These are phyloP conservation scores for Trichophyton schoenleinii DNA, from an alignment of 2,329 filamentous ascomycete genomes.

Conservation along the genomic window DNA sequence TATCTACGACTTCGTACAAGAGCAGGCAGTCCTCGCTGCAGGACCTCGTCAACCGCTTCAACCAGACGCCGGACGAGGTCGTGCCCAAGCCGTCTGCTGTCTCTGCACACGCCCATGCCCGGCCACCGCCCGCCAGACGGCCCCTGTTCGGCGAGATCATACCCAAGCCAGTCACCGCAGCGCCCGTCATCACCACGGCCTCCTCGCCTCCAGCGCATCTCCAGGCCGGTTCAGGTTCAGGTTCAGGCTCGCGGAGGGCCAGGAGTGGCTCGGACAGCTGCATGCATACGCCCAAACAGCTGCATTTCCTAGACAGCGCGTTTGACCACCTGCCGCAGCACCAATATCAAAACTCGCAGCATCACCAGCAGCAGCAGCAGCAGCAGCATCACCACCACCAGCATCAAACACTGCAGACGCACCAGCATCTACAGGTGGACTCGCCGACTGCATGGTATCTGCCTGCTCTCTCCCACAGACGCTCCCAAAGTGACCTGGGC, in stretches of 20 bases:
- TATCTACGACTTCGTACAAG: slow-evolving; percentile 11
- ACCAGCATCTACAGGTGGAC: neutral
- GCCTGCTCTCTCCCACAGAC: slow-evolving; percentile 21
- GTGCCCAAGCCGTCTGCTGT: slow-evolving; percentile 26
- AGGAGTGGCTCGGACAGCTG: slow-evolving; percentile 62
- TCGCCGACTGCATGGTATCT: slow-evolving; percentile 6
- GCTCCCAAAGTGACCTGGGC: slow-evolving; percentile 47
- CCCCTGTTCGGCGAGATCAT: slow-evolving; percentile 66
- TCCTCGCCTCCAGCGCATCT: neutral
- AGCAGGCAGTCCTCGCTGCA: slow-evolving; percentile 57
- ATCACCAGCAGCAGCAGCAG: too few species aligned
- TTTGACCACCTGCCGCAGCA: neutral
- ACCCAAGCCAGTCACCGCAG: slow-evolving; percentile 29
- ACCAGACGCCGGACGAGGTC: slow-evolving; percentile 45
- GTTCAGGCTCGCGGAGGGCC: slow-evolving; percentile 27
- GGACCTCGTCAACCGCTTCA: slow-evolving; percentile 68
- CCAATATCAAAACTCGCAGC: neutral
- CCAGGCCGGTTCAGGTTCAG: slow-evolving; percentile 37
- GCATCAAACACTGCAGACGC: too few species aligned
- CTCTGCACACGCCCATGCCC: neutral
- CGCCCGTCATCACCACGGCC: slow-evolving; percentile 15
- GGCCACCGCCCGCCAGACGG: slow-evolving; percentile 31
- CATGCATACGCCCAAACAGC: slow-evolving; percentile 38
- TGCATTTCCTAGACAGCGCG: neutral
- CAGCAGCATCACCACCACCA: too few species aligned